Conservation (phyloP, 257 asterid species). For the Solanum gracilifrons region DNA sequence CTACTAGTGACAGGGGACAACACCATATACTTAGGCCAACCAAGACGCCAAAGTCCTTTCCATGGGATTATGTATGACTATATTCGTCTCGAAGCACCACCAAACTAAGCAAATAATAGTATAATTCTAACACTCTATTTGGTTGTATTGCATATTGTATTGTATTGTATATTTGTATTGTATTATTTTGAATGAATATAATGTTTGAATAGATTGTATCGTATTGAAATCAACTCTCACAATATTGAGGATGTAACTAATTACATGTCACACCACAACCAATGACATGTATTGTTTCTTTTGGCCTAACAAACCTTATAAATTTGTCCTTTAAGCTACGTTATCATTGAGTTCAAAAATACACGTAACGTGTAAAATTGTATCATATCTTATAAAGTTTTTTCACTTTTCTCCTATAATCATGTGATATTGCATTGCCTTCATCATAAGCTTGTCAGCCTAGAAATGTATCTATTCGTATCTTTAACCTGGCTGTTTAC, state of each 20-base stretch:
- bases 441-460: not conserved
- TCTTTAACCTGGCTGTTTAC: too few relatives aligned
- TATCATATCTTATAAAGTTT: too few relatives aligned
- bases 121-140: not conserved
- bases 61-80: too few relatives aligned
- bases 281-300: not conserved
- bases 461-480: too few relatives aligned
- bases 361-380: not conserved
- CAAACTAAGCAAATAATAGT: not conserved
- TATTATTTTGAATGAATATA: too few relatives aligned
- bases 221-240: not conserved
- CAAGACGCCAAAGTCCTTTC: too few relatives aligned
- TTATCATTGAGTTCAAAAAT: not conserved
- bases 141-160: not conserved
- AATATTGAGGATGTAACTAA: not conserved
- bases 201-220: not conserved
- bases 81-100: too few relatives aligned
- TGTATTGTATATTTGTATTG: too few relatives aligned
- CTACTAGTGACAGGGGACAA: too few relatives aligned
- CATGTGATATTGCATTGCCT: not conserved
- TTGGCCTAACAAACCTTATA: not conserved
- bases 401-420: not conserved
- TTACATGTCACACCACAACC: not conserved
- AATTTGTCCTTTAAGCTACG: not conserved
- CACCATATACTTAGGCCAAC: too few relatives aligned